A percentile compares a stretch with the other conserved stretches of the same genome.
These are phyloP conservation scores for Prunus salicina DNA, from an alignment of 306 rosid genomes.

Conservation along the genomic window DNA sequence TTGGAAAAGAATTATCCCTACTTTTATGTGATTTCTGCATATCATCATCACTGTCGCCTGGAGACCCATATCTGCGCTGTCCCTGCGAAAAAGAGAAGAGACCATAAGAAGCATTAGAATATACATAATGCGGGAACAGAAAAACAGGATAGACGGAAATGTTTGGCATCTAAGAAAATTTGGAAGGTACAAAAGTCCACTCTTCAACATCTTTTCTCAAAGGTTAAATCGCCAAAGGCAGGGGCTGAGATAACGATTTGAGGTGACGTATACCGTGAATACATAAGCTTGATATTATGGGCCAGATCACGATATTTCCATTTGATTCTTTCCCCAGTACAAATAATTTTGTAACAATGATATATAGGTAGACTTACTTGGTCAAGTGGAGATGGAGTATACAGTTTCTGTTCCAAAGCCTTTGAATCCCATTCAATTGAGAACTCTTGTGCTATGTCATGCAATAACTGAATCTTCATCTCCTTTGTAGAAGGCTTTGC, in stretches of 20 bases:
- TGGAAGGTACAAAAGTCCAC: background rate
- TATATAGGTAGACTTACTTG: conserved; percentile 38
- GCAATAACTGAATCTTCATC: conserved; percentile 55
- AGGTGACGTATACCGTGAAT: background rate
- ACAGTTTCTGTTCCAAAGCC: conserved; percentile 48
- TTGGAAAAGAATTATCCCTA: conserved; percentile 5
- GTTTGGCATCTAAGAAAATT: background rate
- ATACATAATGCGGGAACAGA: background rate
- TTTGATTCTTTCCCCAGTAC: background rate
- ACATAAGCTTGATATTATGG: background rate
- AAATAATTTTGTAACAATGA: background rate
- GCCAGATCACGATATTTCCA: background rate
- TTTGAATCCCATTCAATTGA: conserved; percentile 66
- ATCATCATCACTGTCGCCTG: conserved; percentile 7
- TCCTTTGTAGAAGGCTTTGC: conserved; percentile 42
- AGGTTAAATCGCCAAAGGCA: background rate
- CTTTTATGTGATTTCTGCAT: conserved; percentile 13
- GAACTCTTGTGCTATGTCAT: conserved; percentile 63
- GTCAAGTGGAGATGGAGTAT: conserved; percentile 27
- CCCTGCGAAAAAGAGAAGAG: conserved; percentile 35
- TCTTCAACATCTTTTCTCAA: background rate
- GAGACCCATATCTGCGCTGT: conserved; percentile 8
- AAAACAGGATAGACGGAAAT: background rate
- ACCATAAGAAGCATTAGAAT: background rate
- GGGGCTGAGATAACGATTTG: background rate